A percentile compares a stretch with the other conserved stretches of the same genome.
Evolutionary conservation across 768 basidiomycete species (phyloP).

Genomic region (Boletus eberwhitei): DNA sequence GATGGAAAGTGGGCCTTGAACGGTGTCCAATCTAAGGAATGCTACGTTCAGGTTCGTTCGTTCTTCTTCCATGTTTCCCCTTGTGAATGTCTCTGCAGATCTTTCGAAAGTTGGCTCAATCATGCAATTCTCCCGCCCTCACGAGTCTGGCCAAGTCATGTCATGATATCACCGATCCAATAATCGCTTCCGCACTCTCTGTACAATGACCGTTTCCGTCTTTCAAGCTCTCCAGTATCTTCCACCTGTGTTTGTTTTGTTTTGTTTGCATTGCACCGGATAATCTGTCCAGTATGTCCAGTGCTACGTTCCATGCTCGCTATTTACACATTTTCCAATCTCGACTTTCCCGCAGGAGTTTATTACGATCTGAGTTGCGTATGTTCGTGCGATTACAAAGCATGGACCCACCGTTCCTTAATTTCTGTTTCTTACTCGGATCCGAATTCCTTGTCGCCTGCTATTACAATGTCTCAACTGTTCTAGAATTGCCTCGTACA

Average conservation of each 20-base stretch:
- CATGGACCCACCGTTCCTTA: conserved; percentile 14
- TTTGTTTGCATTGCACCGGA: conserved; percentile 12
- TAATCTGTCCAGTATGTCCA: conserved; percentile 11
- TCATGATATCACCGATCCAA: conserved; percentile 20
- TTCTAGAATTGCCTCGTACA: neutral
- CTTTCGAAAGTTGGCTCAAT: conserved; percentile 31
- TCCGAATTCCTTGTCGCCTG: neutral
- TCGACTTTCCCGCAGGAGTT: conserved; percentile 19
- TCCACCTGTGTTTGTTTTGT: neutral
- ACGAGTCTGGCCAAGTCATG: conserved; percentile 13
- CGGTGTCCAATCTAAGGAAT: conserved; percentile 42
- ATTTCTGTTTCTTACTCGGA: conserved; percentile 7
- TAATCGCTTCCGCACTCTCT: conserved; percentile 14
- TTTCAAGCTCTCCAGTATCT: neutral
- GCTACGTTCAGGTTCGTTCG: conserved; percentile 37
- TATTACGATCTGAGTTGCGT: conserved; percentile 11
- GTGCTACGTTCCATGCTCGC: conserved; percentile 7
- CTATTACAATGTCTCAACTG: conserved; percentile 8
- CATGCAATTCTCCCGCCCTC: conserved; percentile 1
- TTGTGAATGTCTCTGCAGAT: conserved; percentile 17
- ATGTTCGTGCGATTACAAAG: conserved; percentile 11
- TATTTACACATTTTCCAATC: conserved; percentile 12
- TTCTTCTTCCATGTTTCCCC: neutral
- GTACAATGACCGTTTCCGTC: conserved; percentile 20
- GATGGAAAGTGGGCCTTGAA: conserved; percentile 44